A percentile compares a stretch with the other conserved stretches of the same genome.
Evolutionary conservation across 2,329 filamentous ascomycete species (phyloP).

Genomic region (Macrophomina pseudophaseolina): DNA sequence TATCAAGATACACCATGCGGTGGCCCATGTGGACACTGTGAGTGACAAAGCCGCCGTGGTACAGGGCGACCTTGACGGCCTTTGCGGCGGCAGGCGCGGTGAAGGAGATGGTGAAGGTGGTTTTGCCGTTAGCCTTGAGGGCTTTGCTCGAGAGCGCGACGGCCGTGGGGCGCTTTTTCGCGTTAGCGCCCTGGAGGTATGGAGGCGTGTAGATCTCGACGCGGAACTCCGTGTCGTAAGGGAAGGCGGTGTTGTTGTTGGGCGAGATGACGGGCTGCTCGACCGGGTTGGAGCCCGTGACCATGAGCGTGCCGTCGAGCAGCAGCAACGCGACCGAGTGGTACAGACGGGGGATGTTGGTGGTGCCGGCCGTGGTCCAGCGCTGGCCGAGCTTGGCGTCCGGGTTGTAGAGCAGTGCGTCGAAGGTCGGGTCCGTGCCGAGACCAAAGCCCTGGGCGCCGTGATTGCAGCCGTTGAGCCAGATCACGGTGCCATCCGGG

Average conservation of each 20-base stretch:
- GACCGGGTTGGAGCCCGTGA: conserved; percentile 66
- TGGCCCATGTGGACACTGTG: conserved; percentile 68
- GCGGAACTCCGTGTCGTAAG: conserved; percentile 65
- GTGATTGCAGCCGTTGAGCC: conserved; percentile 63
- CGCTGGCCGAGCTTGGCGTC: conserved; percentile 56
- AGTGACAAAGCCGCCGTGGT: conserved; percentile 66
- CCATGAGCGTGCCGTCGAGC: conserved; percentile 63
- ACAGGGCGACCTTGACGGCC: conserved; percentile 57
- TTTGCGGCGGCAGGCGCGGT: conserved; percentile 49
- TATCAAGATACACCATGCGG: conserved; percentile 61
- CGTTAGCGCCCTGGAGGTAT: conserved; percentile 61
- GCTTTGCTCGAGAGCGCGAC: conserved; percentile 52
- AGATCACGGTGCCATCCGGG: conserved; percentile 67
- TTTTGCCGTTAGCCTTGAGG: conserved; percentile 50
- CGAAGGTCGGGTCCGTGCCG: conserved; percentile 58
- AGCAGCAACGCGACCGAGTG: conserved; percentile 65
- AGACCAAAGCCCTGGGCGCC: conserved; percentile 67
- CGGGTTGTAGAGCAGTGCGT: conserved; percentile 64
- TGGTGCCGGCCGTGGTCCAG: conserved; percentile 54
- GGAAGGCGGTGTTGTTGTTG: conserved; percentile 42
- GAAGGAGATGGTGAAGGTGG: conserved; percentile 56
- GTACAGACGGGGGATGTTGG: conserved; percentile 58
- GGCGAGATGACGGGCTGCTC: conserved; percentile 59
- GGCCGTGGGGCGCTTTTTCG: conserved; percentile 53
- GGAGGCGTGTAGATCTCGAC: conserved; percentile 67